These are phyloP conservation scores for Termitomyces eurrhizus DNA, from an alignment of 768 basidiomycete species.

Conservation along the genomic window DNA sequence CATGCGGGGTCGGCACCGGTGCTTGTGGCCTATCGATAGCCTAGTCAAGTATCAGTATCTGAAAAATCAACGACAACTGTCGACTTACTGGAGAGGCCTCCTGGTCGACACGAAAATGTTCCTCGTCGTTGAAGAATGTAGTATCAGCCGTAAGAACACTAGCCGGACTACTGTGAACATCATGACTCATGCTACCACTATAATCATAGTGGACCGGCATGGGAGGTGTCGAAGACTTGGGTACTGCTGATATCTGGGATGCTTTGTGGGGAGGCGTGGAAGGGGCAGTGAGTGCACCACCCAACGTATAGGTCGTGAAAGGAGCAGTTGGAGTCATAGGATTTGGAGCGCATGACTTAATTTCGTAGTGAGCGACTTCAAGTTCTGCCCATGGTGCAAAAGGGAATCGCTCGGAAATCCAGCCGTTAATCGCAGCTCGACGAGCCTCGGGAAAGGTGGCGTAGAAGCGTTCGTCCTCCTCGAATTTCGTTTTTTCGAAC, in stretches of 20 bases:
- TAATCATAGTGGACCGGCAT: neutral
- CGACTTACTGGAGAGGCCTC: neutral
- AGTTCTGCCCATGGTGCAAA: neutral
- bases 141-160: neutral
- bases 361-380: neutral
- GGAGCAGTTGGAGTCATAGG: neutral
- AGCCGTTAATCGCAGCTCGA: slow-evolving; percentile 13
- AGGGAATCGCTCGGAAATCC: slow-evolving; percentile 6
- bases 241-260: neutral
- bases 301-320: neutral
- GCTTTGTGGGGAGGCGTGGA: neutral
- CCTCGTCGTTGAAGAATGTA: neutral
- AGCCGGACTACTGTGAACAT: neutral
- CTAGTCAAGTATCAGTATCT: neutral
- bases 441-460: slow-evolving; percentile 14
- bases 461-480: slow-evolving; percentile 17
- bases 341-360: neutral
- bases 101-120: neutral
- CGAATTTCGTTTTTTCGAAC: slow-evolving; percentile 14
- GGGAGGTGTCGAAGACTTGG: neutral
- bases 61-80: neutral
- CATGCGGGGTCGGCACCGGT: neutral
- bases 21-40: too few species aligned
- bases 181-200: too few species aligned
- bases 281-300: neutral